Percentiles rank a stretch among this genome's conserved stretches.
phyloP scores from a whole-genome alignment of 179 eudicot genomes.

The Spinacia oleracea region DNA sequence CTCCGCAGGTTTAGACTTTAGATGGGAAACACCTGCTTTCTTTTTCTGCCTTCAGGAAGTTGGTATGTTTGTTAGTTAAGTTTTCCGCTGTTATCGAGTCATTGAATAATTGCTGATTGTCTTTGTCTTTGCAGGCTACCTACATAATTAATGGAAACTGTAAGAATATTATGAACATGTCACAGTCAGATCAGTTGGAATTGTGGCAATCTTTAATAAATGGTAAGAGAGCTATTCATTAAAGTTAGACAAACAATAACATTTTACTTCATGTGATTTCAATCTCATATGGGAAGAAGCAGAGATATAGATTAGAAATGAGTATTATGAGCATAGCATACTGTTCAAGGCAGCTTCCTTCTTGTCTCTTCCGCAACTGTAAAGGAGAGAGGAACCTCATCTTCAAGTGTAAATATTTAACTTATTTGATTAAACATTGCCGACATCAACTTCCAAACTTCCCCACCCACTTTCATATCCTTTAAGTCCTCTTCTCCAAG shows the following conservation, averaged over 20 bases:
- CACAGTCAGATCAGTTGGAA: slow-evolving; percentile 84
- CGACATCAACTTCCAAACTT: neutral
- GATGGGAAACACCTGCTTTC: neutral
- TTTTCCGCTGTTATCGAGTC: slow-evolving; percentile 6
- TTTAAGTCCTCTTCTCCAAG: neutral
- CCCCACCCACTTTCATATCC: neutral
- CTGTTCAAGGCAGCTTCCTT: neutral
- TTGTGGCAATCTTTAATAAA: slow-evolving; percentile 83
- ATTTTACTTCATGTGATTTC: neutral
- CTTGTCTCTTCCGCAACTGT: neutral
- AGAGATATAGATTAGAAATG: neutral
- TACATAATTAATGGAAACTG: slow-evolving; percentile 85
- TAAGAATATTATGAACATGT: slow-evolving; percentile 95
- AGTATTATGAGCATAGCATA: neutral
- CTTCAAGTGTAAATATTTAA: neutral
- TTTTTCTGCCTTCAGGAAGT: slow-evolving; percentile 1
- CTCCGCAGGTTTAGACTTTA: neutral
- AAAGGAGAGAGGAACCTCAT: neutral
- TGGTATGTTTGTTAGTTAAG: slow-evolving; percentile 7
- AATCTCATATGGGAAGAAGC: neutral
- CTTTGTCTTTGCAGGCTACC: slow-evolving; percentile 64
- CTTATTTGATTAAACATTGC: neutral
- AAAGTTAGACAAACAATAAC: neutral
- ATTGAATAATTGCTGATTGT: slow-evolving; percentile 8
- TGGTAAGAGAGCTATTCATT: slow-evolving; percentile 41